These are phyloP conservation scores for Aspergillus avenaceus DNA, from an alignment of 495 filamentous ascomycete genomes.

Conservation along the genomic window DNA sequence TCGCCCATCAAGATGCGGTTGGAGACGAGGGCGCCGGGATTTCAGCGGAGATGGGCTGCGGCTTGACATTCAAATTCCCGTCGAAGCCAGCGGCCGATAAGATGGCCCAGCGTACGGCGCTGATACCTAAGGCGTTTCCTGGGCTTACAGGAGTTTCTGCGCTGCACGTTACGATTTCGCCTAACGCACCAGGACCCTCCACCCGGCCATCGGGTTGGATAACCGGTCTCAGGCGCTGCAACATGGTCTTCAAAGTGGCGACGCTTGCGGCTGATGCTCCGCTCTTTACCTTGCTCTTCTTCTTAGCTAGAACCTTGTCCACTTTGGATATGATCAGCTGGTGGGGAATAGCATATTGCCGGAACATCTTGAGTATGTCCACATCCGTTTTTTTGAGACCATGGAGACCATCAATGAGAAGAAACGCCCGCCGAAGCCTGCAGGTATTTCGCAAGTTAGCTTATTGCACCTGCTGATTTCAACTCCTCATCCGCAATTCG, in stretches of 20 bases:
- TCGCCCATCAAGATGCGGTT: background rate
- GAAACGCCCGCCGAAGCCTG: conserved; percentile 68
- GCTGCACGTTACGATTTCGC: conserved; percentile 49
- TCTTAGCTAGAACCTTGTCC: conserved; percentile 51
- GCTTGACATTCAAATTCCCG: conserved; percentile 26
- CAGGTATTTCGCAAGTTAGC: background rate
- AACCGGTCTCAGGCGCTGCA: conserved; percentile 21
- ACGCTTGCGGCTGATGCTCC: conserved; percentile 26
- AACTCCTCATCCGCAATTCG: conserved; percentile 5
- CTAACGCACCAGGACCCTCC: conserved; percentile 43
- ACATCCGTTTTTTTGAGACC: conserved; percentile 75
- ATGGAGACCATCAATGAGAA: conserved; percentile 76
- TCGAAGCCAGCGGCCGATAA: conserved; percentile 47
- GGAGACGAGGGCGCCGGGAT: background rate
- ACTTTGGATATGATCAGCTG: conserved; percentile 82
- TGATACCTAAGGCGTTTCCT: conserved; percentile 40
- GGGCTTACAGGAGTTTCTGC: conserved; percentile 25
- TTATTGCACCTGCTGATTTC: background rate
- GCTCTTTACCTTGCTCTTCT: conserved; percentile 26
- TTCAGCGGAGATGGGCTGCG: background rate
- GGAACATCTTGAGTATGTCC: conserved; percentile 60
- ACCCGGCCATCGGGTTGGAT: conserved; percentile 29
- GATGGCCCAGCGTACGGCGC: conserved; percentile 48
- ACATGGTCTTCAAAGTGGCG: conserved; percentile 24
- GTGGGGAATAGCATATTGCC: conserved; percentile 59